A percentile compares a stretch with the other conserved stretches of the same genome.
These are phyloP conservation scores for Rhodotorula sp. DNA, from an alignment of 1,284 basidiomycete genomes.

Conservation along the genomic window DNA sequence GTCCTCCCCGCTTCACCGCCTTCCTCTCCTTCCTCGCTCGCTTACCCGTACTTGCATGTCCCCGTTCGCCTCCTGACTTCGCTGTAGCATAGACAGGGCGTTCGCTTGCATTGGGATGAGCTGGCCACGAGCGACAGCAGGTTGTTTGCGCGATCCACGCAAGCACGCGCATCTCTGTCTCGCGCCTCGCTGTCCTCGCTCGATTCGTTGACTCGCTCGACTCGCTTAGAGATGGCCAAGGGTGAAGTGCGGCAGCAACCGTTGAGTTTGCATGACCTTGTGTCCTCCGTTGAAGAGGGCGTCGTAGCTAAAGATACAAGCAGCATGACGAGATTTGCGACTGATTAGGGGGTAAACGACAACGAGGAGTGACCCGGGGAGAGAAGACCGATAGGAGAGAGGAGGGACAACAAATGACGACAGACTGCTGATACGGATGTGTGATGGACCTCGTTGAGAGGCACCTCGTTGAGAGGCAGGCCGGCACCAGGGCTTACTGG, in stretches of 20 bases:
- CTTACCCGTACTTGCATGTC: too few relatives aligned
- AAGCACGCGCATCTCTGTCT: not conserved
- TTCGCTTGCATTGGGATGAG: too few relatives aligned
- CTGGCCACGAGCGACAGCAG: too few relatives aligned
- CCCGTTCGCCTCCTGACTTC: too few relatives aligned
- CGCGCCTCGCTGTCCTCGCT: too few relatives aligned
- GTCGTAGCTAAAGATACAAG: not conserved
- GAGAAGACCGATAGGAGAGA: not conserved
- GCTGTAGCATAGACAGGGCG: too few relatives aligned
- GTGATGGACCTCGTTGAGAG: conserved; percentile 1
- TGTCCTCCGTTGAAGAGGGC: conserved; percentile 21
- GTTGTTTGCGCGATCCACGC: too few relatives aligned
- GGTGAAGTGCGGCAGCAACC: not conserved
- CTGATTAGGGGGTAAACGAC: too few relatives aligned
- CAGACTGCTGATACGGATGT: not conserved
- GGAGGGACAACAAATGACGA: conserved; percentile 1
- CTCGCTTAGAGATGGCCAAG: too few relatives aligned
- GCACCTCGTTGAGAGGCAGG: conserved; percentile 15
- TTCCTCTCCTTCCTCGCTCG: too few relatives aligned
- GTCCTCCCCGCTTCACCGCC: too few relatives aligned
- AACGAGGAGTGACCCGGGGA: not conserved
- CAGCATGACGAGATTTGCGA: conserved; percentile 8
- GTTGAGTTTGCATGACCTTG: conserved; percentile 19
- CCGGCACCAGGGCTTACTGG: not conserved
- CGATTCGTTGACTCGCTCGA: too few relatives aligned